phyloP scores from a whole-genome alignment of 768 basidiomycete genomes.

The Neoboletus magnificus region DNA sequence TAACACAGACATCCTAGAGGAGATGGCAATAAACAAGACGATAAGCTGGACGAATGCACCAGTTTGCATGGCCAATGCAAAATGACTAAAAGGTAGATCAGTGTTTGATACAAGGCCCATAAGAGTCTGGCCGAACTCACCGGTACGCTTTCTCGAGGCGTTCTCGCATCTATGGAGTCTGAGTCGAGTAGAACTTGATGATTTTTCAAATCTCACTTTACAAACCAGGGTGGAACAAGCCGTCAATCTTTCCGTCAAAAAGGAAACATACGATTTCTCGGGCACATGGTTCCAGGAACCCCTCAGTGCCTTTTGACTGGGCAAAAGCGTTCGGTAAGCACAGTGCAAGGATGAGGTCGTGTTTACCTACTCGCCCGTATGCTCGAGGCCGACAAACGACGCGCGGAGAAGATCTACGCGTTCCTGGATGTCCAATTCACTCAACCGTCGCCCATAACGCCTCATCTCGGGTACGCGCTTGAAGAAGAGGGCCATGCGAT shows the following conservation, averaged over 20 bases:
- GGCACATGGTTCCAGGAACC: slow-evolving; percentile 67
- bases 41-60: slow-evolving; percentile 71
- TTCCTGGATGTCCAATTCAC: slow-evolving; percentile 16
- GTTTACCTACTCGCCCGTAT: slow-evolving; percentile 24
- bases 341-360: background rate
- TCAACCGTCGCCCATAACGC: slow-evolving; percentile 34
- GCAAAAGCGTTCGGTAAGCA: background rate
- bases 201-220: slow-evolving; percentile 38
- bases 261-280: slow-evolving; percentile 32
- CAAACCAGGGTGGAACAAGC: slow-evolving; percentile 39
- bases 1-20: slow-evolving; percentile 53
- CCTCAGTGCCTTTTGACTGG: slow-evolving; percentile 51
- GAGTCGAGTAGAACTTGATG: background rate
- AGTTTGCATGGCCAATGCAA: slow-evolving; percentile 61
- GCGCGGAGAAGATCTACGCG: slow-evolving; percentile 26
- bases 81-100: slow-evolving; percentile 41
- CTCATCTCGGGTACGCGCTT: slow-evolving; percentile 56
- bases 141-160: slow-evolving; percentile 50
- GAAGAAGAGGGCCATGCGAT: slow-evolving; percentile 55
- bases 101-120: background rate
- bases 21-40: slow-evolving; percentile 58
- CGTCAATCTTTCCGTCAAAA: slow-evolving; percentile 35
- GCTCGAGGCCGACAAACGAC: slow-evolving; percentile 27
- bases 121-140: slow-evolving; percentile 35
- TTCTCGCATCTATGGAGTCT: slow-evolving; percentile 40